Percentiles rank a stretch among this genome's conserved stretches.
Conservation (phyloP, 1,284 basidiomycete genomes). For the Ceratobasidium sp. region DNA sequence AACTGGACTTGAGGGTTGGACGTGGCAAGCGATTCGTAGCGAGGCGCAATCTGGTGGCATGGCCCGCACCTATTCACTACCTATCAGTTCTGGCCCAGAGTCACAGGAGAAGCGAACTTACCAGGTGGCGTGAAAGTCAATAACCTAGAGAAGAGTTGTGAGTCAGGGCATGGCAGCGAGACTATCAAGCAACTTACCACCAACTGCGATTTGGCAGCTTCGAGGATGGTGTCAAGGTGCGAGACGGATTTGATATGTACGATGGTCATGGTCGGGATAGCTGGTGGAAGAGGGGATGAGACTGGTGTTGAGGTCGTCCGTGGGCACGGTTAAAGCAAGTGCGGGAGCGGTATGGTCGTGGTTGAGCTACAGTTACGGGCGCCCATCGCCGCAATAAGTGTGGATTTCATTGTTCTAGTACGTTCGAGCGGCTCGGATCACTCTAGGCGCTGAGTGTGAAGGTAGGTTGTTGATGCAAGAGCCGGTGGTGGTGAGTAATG, state of each 20-base stretch:
- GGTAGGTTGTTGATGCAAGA: background rate
- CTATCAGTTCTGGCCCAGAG: background rate
- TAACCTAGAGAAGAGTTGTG: background rate
- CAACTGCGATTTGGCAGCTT: slow-evolving; percentile 34
- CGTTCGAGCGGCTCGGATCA: slow-evolving; percentile 20
- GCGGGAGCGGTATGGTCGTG: slow-evolving; percentile 12
- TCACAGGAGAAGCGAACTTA: background rate
- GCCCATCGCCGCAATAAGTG: background rate
- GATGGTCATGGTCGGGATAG: slow-evolving; percentile 13
- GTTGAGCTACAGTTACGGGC: slow-evolving; percentile 3
- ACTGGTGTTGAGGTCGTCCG: background rate
- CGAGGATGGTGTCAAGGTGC: slow-evolving; percentile 19
- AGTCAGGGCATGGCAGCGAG: background rate
- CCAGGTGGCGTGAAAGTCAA: slow-evolving; percentile 42
- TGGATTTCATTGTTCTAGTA: background rate
- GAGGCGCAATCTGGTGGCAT: slow-evolving; percentile 38
- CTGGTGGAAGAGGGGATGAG: background rate
- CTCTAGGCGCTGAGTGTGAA: background rate
- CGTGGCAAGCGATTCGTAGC: slow-evolving; percentile 19
- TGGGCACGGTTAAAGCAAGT: background rate
- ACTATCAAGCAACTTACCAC: slow-evolving; percentile 9
- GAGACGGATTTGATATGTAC: slow-evolving; percentile 13
- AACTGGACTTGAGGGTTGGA: slow-evolving; percentile 29
- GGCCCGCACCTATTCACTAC: slow-evolving; percentile 27
- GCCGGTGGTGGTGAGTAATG: slow-evolving; percentile 5